phyloP scores from a whole-genome alignment of 2,329 filamentous ascomycete genomes.

The Rhinocladiella similis region DNA sequence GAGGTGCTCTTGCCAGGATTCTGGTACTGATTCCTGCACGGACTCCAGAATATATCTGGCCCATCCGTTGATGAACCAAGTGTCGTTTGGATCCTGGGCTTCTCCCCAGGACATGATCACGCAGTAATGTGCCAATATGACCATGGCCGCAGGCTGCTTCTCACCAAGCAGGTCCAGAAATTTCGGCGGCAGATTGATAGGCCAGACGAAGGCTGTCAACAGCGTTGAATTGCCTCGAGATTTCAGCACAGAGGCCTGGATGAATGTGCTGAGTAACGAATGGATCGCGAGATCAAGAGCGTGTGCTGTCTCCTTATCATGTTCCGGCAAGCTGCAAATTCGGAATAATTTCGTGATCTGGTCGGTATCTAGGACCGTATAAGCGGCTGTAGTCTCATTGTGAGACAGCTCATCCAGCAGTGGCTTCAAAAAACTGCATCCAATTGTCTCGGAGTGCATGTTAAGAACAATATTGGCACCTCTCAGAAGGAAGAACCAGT shows the following conservation, averaged over 20 bases:
- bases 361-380: constrained; percentile 30
- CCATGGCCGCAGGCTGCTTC: constrained; percentile 38
- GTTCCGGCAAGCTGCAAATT: constrained; percentile 29
- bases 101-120: constrained; percentile 33
- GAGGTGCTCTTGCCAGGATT: constrained; percentile 32
- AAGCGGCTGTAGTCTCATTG: constrained; percentile 31
- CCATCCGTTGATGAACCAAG: constrained; percentile 35
- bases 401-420: constrained; percentile 33
- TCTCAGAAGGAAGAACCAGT: constrained; percentile 34
- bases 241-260: constrained; percentile 31
- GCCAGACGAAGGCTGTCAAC: constrained; percentile 38
- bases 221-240: constrained; percentile 31
- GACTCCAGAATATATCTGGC: constrained; percentile 32
- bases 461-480: constrained; percentile 35
- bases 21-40: constrained; percentile 30
- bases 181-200: constrained; percentile 35
- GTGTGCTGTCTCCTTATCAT: constrained; percentile 30
- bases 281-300: constrained; percentile 34
- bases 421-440: constrained; percentile 32
- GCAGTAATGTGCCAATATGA: constrained; percentile 35
- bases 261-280: constrained; percentile 33
- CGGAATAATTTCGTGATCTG: constrained; percentile 33
- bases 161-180: constrained; percentile 41
- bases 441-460: constrained; percentile 31
- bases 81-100: constrained; percentile 23